Conservation (phyloP, 2,329 filamentous ascomycete species). For the Cladosporium sp. region DNA sequence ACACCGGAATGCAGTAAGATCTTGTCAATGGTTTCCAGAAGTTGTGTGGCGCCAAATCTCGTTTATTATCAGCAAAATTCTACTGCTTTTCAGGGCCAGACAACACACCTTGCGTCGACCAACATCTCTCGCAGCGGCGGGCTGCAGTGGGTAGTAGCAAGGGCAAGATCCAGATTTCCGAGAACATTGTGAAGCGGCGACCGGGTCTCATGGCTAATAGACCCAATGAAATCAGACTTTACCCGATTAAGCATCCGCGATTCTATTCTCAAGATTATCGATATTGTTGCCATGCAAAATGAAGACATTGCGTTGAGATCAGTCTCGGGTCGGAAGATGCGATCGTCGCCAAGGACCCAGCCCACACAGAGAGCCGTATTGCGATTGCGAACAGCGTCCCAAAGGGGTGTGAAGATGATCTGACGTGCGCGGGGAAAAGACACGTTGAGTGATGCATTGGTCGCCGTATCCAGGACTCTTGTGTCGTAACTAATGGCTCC, state of each 20-base stretch:
- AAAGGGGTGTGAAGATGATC: slow-evolving; percentile 10
- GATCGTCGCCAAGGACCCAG: not conserved
- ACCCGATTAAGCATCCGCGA: slow-evolving; percentile 38
- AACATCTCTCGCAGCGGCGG: slow-evolving; percentile 24
- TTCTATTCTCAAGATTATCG: slow-evolving; percentile 50
- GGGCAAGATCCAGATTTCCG: slow-evolving; percentile 39
- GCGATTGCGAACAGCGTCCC: slow-evolving; percentile 1
- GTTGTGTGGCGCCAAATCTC: slow-evolving; percentile 31
- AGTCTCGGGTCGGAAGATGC: not conserved
- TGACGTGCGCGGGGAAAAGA: slow-evolving; percentile 8
- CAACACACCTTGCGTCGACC: slow-evolving; percentile 18
- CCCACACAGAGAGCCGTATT: not conserved
- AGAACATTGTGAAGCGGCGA: slow-evolving; percentile 26
- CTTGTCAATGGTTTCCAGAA: slow-evolving; percentile 39
- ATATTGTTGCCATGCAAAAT: slow-evolving; percentile 52
- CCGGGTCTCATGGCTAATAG: slow-evolving; percentile 36
- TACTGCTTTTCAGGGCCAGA: not conserved
- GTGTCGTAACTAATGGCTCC: not conserved
- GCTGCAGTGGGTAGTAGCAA: slow-evolving; percentile 34
- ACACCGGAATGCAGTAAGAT: slow-evolving; percentile 24
- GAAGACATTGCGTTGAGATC: slow-evolving; percentile 28
- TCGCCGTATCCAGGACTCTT: not conserved
- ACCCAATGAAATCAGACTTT: slow-evolving; percentile 35
- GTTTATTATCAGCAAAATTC: not conserved
- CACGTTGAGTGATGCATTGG: not conserved